Evolutionary conservation across 106 monocot species (phyloP).

Genomic region (Allium sativum): DNA sequence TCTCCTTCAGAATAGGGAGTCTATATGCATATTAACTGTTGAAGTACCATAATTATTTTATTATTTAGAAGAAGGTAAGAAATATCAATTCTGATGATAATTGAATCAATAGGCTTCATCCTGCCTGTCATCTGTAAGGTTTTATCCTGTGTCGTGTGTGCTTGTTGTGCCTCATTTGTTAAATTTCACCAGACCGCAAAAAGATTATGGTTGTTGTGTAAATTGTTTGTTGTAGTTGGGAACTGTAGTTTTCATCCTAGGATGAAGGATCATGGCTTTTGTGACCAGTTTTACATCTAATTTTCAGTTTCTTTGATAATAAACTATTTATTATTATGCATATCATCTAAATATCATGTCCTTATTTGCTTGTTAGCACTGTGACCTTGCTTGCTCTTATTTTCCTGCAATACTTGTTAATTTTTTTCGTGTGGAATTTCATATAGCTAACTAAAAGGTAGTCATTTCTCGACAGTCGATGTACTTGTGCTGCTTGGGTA

Average conservation of each 20-base stretch:
- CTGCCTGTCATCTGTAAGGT: not conserved
- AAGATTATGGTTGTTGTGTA: too few relatives aligned
- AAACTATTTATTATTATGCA: too few relatives aligned
- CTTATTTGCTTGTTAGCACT: not conserved
- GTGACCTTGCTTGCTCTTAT: not conserved
- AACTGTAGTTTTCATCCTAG: not conserved
- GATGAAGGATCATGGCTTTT: too few relatives aligned
- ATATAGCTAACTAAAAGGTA: not conserved
- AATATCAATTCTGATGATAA: not conserved
- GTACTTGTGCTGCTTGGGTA: conserved; percentile 75
- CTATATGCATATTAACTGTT: too few relatives aligned
- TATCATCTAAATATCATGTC: too few relatives aligned
- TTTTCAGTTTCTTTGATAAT: too few relatives aligned
- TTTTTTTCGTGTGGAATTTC: not conserved
- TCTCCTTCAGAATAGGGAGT: too few relatives aligned
- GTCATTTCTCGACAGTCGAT: conserved; percentile 38
- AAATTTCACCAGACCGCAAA: not conserved
- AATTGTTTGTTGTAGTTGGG: not conserved
- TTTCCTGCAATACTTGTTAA: not conserved
- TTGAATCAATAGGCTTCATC: not conserved
- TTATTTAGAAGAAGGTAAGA: too few relatives aligned
- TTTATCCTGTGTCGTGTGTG: not conserved
- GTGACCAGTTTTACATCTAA: too few relatives aligned
- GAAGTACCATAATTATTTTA: too few relatives aligned
- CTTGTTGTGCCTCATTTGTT: not conserved